Evolutionary conservation across 345 rosid genomes (phyloP).

Genomic region (Firmiana major): DNA sequence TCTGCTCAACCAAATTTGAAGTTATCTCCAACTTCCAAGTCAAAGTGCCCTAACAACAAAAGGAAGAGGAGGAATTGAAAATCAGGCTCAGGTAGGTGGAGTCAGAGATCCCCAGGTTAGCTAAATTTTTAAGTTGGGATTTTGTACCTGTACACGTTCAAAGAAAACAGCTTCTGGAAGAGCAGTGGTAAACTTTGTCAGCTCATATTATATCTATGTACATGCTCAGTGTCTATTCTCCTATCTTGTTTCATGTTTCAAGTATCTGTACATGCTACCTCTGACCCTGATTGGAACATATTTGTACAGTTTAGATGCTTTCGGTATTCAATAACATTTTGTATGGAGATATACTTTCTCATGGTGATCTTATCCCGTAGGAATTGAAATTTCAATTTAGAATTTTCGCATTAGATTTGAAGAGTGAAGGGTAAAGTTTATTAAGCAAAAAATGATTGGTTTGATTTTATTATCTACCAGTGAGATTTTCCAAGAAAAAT

Average conservation of each 20-base stretch:
- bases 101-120: conserved; percentile 37
- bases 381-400: neutral
- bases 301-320: neutral
- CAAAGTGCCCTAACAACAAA: conserved; percentile 42
- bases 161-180: neutral
- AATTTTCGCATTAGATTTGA: neutral
- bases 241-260: neutral
- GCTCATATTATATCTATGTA: neutral
- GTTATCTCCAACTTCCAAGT: conserved; percentile 36
- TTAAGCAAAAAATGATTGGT: neutral
- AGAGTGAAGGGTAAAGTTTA: neutral
- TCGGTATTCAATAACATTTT: neutral
- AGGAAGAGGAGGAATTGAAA: conserved; percentile 49
- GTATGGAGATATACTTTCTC: neutral
- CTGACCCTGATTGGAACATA: neutral
- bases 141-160: conserved; percentile 7
- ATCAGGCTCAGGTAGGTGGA: conserved; percentile 34
- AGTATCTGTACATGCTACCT: neutral
- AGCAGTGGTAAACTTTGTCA: neutral
- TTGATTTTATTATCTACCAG: too few species aligned
- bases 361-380: neutral
- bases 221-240: neutral
- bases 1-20: conserved; percentile 24
- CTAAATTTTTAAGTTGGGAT: conserved; percentile 8
- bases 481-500: too few species aligned